Conservation (phyloP, 1,284 basidiomycete genomes). For the Cystobasidium pallidum region DNA sequence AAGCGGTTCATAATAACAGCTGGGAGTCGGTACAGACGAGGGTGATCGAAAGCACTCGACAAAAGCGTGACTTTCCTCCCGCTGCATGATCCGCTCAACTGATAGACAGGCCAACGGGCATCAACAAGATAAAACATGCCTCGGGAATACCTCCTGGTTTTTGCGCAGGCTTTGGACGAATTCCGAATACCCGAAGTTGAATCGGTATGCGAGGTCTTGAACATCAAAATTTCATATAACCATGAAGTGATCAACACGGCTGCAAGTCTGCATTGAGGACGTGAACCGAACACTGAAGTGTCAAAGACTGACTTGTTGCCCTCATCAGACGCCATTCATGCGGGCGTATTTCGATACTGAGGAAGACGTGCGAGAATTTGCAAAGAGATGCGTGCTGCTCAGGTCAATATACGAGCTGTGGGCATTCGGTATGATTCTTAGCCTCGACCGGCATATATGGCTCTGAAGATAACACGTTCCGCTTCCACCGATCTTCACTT, state of each 20-base stretch:
- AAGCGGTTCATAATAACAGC: too few species aligned
- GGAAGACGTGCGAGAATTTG: conserved; percentile 72
- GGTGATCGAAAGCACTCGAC: conserved; percentile 2
- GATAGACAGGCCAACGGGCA: too few species aligned
- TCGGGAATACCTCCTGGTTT: conserved; percentile 48
- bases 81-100: background rate
- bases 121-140: conserved; percentile 8
- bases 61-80: conserved; percentile 6
- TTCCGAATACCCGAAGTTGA: conserved; percentile 51
- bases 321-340: conserved; percentile 67
- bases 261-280: conserved; percentile 11
- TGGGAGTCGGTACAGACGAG: background rate
- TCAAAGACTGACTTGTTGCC: background rate
- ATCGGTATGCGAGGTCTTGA: conserved; percentile 44
- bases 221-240: conserved; percentile 44
- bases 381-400: conserved; percentile 77
- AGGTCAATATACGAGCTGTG: conserved; percentile 64
- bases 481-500: conserved; percentile 23
- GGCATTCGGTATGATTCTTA: conserved; percentile 51
- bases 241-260: conserved; percentile 12
- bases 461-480: too few species aligned
- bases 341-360: conserved; percentile 70
- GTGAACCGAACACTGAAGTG: background rate
- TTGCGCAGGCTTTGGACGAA: conserved; percentile 46
- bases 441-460: background rate